phyloP scores from a whole-genome alignment of 2,329 filamentous ascomycete species.

The Teratosphaeria viscida region DNA sequence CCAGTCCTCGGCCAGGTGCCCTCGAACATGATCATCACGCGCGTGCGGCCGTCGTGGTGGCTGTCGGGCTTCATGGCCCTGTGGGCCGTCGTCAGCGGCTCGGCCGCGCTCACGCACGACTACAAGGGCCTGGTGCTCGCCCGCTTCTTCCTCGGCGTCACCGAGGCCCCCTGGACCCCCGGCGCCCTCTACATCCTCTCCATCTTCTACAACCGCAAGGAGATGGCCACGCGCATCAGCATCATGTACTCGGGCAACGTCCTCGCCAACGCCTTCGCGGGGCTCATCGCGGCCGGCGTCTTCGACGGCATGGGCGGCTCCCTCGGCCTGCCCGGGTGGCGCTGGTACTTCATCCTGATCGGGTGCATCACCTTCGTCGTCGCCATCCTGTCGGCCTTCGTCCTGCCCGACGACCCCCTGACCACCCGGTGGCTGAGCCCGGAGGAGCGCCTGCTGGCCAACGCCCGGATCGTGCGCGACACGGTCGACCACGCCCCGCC shows the following conservation, averaged over 20 bases:
- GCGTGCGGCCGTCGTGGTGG: conserved; percentile 24
- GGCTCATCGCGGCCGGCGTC: background rate
- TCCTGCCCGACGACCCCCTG: conserved; percentile 57
- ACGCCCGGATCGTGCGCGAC: conserved; percentile 30
- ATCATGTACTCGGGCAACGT: background rate
- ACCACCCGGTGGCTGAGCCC: conserved; percentile 56
- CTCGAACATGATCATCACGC: conserved; percentile 27
- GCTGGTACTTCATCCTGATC: conserved; percentile 65
- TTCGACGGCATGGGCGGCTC: background rate
- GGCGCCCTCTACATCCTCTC: conserved; percentile 29
- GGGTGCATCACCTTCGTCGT: conserved; percentile 53
- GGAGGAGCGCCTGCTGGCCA: conserved; percentile 56
- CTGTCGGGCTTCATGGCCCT: conserved; percentile 22
- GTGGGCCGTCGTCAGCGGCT: conserved; percentile 25
- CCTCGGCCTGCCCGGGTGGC: conserved; percentile 36
- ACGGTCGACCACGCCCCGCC: background rate
- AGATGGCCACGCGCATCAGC: background rate
- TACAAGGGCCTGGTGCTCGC: conserved; percentile 28
- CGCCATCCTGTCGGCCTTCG: conserved; percentile 51
- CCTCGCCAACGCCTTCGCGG: background rate
- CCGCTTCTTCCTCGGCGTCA: conserved; percentile 31
- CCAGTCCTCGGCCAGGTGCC: conserved; percentile 25
- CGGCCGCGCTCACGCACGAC: conserved; percentile 25
- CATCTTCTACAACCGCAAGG: conserved; percentile 31
- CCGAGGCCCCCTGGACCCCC: conserved; percentile 38